Base-by-base conservation (phyloP, 2,329 filamentous ascomycete species). In the Sodiomyces alkalinus region DNA sequence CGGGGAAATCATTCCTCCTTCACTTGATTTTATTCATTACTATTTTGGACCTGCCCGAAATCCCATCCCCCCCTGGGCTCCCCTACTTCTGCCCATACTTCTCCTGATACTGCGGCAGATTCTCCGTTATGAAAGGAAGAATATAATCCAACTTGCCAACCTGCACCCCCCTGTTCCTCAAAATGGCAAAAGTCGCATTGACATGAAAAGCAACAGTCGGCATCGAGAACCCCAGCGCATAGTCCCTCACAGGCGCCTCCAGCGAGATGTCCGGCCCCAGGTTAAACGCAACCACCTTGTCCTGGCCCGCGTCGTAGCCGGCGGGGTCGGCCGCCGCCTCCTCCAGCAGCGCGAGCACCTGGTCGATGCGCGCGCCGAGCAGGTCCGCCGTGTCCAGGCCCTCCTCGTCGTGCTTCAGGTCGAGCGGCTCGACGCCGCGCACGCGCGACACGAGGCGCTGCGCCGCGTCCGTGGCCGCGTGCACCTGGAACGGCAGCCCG, bases 151-250 rank as follows among this genome's bases (percentile, higher is more conserved):
- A 22, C 58, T 79, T 79, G 19, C 70, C 71, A 12, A 80, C n/a
- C 0, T 56, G 51, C 16, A 76, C 66, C 2, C 74, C 74, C 49
- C 70, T 60, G 41, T 58, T 62, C 34, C 74, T 56, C 44, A 79
- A 42, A 31, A 80, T 68, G 14, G 48, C 55, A 51, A 80, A 80
- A 7, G 67, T 57, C 9, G 60, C 72, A 3, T 48, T 58, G 10
- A 68, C 38, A 43, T 80, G 75, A 49, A 80, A 80, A 52, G 60
- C 75, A 39, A 76, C 48, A 41, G 78, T 75, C 14, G 74, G 71
- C 23, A 72, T 31, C 4, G 50, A 56, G 45, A 61, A 69, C 3
- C 49, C 49, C 22, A 49, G 42, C 14, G 67, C 41, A 42, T 68
- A 77, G 3, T 53, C 47, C 25, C 38, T 17, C 26, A 38, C 43